Evolutionary conservation across 2,329 filamentous ascomycete genomes (phyloP), one percentile per base, ranked within the genome.

Genomic region (Zymoseptoria brevis): DNA sequence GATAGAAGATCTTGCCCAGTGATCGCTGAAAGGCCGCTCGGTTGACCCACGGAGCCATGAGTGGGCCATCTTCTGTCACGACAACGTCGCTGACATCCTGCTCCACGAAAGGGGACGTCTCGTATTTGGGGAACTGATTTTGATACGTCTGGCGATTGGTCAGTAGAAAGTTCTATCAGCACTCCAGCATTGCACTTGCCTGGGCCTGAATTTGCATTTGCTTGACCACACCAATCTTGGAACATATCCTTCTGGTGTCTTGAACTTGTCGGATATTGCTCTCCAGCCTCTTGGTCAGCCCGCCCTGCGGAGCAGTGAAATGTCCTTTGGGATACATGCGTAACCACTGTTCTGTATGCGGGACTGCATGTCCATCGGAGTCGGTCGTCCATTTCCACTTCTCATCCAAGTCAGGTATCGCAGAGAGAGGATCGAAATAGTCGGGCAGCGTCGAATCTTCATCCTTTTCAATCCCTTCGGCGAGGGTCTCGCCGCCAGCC

Each of bases 121-220:
- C 90, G 71, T 96, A 96, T 75, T 96, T 96, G 64, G 93, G 91
- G 69, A 99, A 99, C 73, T 99, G 94, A 70, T 99, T 99, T 70
- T 92, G 89, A 72, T 99, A 99, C 72, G 96, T 89, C 88, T 94
- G 67, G 48, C 29, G 3, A 30, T 13, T 19, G 19, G 51, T 53
- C 26, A 53, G 51, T 29, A 30, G 19, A 13, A 24, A 19, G 19
- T 6, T 11, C 11, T 29, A 24, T 13, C 11, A n/a, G 29, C n/a
- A 51, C 19, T 19, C 19, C 7, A 13, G 50, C n/a, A 19, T 30
- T 30, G 29, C 54, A 69, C 78, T 71, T 83, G 90, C 89, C 83
- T 96, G 94, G 55, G 91, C 90, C 74, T 99, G 94, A 57, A 97
- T 85, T 76, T 99, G 94, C 94, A 99, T 99, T 77, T 99, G 94